phyloP scores from a whole-genome alignment of 2,329 filamentous ascomycete species.

The Cordyceps cicadae region DNA sequence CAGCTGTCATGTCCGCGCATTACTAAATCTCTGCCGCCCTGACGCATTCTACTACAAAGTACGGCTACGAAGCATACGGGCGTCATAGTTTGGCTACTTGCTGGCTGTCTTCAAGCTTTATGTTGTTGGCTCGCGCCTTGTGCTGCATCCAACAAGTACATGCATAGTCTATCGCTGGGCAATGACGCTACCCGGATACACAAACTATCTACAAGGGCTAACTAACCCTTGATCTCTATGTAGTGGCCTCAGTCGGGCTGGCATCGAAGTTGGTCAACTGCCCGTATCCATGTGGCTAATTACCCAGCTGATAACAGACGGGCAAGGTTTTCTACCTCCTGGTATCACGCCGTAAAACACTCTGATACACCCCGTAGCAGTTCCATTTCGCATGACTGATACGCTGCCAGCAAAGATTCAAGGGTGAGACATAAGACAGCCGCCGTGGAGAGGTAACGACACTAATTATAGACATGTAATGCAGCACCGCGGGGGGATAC shows the following conservation, averaged over 20 bases:
- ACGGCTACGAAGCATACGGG: too few species aligned
- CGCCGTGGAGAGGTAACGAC: not conserved
- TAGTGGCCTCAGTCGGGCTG: too few species aligned
- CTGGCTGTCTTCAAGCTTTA: too few species aligned
- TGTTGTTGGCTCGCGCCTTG: not conserved
- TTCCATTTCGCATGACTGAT: not conserved
- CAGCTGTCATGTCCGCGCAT: too few species aligned
- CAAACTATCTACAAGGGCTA: not conserved
- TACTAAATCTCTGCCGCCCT: too few species aligned
- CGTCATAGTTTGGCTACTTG: too few species aligned
- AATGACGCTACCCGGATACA: not conserved
- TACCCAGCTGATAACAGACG: too few species aligned
- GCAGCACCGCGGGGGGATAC: not conserved
- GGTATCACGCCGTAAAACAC: too few species aligned
- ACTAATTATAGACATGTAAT: not conserved
- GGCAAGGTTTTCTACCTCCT: too few species aligned
- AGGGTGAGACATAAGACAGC: not conserved
- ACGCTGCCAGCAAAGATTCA: not conserved
- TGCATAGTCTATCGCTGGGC: not conserved
- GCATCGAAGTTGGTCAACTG: too few species aligned
- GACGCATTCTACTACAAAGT: too few species aligned
- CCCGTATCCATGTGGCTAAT: not conserved
- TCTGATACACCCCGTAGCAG: too few species aligned
- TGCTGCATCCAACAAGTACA: not conserved
- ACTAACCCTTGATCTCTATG: not conserved